These are phyloP conservation scores for Conidiobolus incongruus DNA, from an alignment of 371 early-diverging fungal genomes.

Conservation along the genomic window DNA sequence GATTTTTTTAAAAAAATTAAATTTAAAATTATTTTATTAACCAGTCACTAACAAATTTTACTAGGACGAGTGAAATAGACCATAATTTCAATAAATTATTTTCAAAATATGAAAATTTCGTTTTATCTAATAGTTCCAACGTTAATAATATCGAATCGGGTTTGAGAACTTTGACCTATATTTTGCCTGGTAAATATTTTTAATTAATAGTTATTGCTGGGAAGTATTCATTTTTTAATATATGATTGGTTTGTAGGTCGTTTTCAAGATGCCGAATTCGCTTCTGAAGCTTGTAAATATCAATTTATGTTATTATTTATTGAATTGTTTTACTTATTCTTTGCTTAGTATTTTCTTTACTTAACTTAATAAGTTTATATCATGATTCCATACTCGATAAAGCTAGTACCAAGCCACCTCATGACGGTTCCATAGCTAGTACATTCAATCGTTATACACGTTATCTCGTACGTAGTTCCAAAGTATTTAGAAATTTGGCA, in stretches of 20 bases:
- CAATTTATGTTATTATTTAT: not conserved
- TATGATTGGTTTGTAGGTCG: slow-evolving; percentile 31
- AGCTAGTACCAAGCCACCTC: slow-evolving; percentile 24
- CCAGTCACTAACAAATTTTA: too few species aligned
- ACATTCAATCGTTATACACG: slow-evolving; percentile 55
- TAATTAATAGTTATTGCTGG: not conserved
- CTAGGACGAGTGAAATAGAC: too few species aligned
- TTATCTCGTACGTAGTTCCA: slow-evolving; percentile 20
- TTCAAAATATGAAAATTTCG: slow-evolving; percentile 55
- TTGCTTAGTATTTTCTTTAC: slow-evolving; percentile 42
- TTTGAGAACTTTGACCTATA: slow-evolving; percentile 67
- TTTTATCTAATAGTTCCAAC: slow-evolving; percentile 67
- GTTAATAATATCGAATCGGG: slow-evolving; percentile 71
- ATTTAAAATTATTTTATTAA: too few species aligned
- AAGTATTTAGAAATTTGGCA: slow-evolving; percentile 27
- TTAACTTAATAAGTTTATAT: slow-evolving; percentile 63
- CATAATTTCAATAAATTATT: too few species aligned
- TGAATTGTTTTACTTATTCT: not conserved
- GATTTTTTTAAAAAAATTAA: too few species aligned
- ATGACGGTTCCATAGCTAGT: slow-evolving; percentile 14
- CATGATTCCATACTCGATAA: slow-evolving; percentile 63
- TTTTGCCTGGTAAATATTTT: slow-evolving; percentile 51
- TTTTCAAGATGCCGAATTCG: slow-evolving; percentile 80
- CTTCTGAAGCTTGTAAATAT: slow-evolving; percentile 64
- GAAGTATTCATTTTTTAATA: not conserved